Base-by-base conservation (phyloP, 768 basidiomycete genomes). In the Galerina sulciceps region DNA sequence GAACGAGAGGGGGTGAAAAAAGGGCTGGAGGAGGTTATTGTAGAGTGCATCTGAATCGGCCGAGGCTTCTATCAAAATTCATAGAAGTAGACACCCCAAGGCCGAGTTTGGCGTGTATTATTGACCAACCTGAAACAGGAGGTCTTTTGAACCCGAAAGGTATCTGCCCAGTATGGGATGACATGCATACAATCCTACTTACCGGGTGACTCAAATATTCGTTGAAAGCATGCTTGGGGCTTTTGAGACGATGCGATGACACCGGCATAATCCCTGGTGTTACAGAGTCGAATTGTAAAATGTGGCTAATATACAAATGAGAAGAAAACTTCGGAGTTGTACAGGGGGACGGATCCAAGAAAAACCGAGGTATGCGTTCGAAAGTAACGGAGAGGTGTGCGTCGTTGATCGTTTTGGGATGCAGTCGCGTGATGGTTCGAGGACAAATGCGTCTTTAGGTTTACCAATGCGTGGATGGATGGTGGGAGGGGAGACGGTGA, bases 111-210 rank as follows among this genome's bases (percentile, higher is more conserved):
- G 40, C 49, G 37, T 51, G 47, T 62, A 65, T 65, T 59, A 59
- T 65, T 62, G 64, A 59, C 55, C 64, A 65, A 61, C 58, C 55
- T 65, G 64, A 65, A 65, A 65, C 64, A 65, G 64, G 64, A 65
- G 64, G 26, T 31, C 49, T 34, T 15, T 46, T 38, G 41, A 52
- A 56, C 53, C 35, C 55, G 54, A 57, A 53, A 42, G 51, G 55
- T 57, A 57, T 49, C 55, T 61, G 55, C 55, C 55, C 55, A 61
- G 55, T 56, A 55, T 53, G 49, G 51, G 55, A 59, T 56, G 38
- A 45, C 42, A 53, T 58, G 52, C 59, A 46, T 43, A 52, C 55
- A 53, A 22, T 42, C n/a, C 45, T 47, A 42, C 34, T 43, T 22
- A 46, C 43, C 53, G 49, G 46, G 50, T 51, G 44, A 51, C 55